A percentile compares a stretch with the other conserved stretches of the same genome.
These are phyloP conservation scores for Talaromyces funiculosus DNA, from an alignment of 2,329 filamentous ascomycete genomes.

Conservation along the genomic window DNA sequence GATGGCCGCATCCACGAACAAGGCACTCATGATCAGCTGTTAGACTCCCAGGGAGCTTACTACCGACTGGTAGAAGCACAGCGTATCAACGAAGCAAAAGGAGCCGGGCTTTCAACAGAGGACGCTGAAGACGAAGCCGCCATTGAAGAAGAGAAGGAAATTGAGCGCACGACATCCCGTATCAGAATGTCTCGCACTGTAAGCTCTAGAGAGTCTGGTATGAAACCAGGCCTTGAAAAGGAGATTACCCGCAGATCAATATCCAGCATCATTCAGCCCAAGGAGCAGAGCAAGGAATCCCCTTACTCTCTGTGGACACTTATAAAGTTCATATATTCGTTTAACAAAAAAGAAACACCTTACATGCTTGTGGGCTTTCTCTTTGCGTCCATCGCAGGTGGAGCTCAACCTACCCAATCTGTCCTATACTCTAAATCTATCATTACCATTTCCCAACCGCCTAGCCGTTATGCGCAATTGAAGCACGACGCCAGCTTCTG, in stretches of 20 bases:
- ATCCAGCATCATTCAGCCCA: constrained; percentile 66
- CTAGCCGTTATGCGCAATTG: constrained; percentile 50
- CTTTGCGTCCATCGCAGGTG: constrained; percentile 71
- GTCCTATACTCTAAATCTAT: constrained; percentile 90
- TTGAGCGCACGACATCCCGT: constrained; percentile 27
- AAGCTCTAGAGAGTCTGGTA: constrained; percentile 20
- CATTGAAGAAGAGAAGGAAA: constrained; percentile 28
- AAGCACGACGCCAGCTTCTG: constrained; percentile 74
- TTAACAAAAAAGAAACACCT: constrained; percentile 68
- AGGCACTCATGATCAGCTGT: constrained; percentile 75
- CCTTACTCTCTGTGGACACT: constrained; percentile 66
- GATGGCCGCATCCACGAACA: constrained; percentile 84
- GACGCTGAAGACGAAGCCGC: constrained; percentile 24
- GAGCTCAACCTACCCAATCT: constrained; percentile 68
- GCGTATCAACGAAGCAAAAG: constrained; percentile 59
- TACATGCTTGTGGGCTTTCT: constrained; percentile 68
- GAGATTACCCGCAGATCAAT: constrained; percentile 49
- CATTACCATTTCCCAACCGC: constrained; percentile 58
- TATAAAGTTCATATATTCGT: constrained; percentile 71
- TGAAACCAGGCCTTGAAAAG: constrained; percentile 27
- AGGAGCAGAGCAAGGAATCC: constrained; percentile 44
- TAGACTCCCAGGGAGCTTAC: constrained; percentile 68
- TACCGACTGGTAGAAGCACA: constrained; percentile 83
- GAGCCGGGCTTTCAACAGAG: constrained; percentile 26
- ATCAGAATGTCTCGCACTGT: constrained; percentile 23